Evolutionary conservation across 768 basidiomycete genomes (phyloP).

Genomic region (Phlebiopsis gigantea): DNA sequence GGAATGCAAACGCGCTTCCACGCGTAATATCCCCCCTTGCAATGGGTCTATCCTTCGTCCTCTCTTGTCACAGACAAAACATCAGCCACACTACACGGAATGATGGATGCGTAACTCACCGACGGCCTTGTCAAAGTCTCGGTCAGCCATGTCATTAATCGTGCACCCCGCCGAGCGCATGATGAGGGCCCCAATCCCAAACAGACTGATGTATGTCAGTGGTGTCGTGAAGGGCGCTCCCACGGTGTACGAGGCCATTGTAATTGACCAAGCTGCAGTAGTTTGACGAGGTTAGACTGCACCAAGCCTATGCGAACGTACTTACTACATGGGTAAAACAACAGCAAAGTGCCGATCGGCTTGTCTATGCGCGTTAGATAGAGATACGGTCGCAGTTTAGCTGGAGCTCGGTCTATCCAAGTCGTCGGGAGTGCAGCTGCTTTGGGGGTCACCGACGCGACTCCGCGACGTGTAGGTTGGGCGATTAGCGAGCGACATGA

Average conservation of each 20-base stretch:
- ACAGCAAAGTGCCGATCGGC: conserved; percentile 86
- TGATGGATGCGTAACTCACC: conserved; percentile 52
- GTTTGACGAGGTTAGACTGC: no score
- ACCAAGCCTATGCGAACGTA: conserved; percentile 17
- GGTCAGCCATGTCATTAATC: conserved; percentile 99
- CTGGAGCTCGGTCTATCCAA: conserved; percentile 68
- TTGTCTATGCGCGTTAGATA: conserved; percentile 90
- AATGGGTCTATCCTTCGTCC: conserved; percentile 85
- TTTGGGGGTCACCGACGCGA: conserved; percentile 1
- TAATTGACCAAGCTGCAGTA: conserved; percentile 88
- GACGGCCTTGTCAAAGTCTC: conserved; percentile 84
- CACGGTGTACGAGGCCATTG: conserved; percentile 87
- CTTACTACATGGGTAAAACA: conserved; percentile 93
- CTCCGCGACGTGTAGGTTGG: background rate
- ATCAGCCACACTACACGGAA: background rate
- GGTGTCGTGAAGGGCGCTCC: conserved; percentile 63
- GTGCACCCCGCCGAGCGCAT: conserved; percentile 99
- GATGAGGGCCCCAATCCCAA: conserved; percentile 84
- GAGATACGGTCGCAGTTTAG: conserved; percentile 66
- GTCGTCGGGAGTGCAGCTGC: conserved; percentile 27
- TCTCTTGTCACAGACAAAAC: conserved; percentile 38
- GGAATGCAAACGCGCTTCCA: conserved; percentile 72
- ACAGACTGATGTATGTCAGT: conserved; percentile 72
- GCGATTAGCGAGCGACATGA: background rate
- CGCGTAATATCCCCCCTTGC: conserved; percentile 77